Conservation (phyloP, 768 basidiomycete genomes). For the Collybia sp. region DNA sequence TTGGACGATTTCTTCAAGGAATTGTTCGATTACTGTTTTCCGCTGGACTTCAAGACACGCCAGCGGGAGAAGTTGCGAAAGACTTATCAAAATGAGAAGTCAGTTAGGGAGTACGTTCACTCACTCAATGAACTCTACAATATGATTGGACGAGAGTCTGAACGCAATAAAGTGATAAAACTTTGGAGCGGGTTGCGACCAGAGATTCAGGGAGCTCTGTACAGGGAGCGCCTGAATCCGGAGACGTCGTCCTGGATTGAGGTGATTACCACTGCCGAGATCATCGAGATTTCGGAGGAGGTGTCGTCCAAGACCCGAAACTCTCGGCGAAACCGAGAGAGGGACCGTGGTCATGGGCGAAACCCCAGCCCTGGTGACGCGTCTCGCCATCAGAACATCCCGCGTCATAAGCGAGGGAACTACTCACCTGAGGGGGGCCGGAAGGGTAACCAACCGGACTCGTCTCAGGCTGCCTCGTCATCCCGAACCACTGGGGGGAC, state of each 20-base stretch:
- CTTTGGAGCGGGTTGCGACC: not conserved
- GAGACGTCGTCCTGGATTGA: not conserved
- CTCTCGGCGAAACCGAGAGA: no score
- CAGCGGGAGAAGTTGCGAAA: not conserved
- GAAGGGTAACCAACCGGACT: no score
- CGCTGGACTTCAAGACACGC: not conserved
- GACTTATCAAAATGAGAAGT: not conserved
- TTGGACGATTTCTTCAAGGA: not conserved
- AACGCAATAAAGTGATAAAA: not conserved
- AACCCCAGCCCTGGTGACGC: no score
- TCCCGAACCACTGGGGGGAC: no score
- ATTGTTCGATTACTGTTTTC: not conserved
- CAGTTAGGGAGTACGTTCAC: not conserved
- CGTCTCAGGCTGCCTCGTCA: no score
- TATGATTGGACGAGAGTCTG: not conserved
- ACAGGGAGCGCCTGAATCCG: not conserved
- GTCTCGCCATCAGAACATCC: no score
- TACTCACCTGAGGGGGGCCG: no score
- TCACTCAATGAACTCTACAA: not conserved
- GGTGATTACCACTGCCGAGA: no score
- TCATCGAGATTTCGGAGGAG: no score
- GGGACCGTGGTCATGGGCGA: no score
- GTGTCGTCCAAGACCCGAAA: no score
- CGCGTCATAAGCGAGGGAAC: no score
- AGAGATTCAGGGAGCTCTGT: not conserved